phyloP scores from a whole-genome alignment of 371 early-diverging fungal genomes.

The Mortierella sp. region DNA sequence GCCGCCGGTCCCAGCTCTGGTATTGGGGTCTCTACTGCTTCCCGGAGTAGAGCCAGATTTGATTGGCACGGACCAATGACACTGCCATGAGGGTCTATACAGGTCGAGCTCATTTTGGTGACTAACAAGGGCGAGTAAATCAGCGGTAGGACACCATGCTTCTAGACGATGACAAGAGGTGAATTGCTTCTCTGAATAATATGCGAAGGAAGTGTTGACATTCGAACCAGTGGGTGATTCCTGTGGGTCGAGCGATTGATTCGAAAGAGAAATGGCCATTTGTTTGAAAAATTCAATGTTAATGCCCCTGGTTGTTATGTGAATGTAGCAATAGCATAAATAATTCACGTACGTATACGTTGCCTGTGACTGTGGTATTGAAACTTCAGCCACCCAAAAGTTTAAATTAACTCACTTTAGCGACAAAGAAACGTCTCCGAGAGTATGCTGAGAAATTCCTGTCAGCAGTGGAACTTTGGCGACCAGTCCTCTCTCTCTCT shows the following conservation, averaged over 20 bases:
- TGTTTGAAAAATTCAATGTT: too few species aligned
- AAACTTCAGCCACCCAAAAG: too few species aligned
- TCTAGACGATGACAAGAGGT: constrained; percentile 22
- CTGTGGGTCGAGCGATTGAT: background rate
- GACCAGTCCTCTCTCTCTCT: too few species aligned
- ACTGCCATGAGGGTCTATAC: constrained; percentile 46
- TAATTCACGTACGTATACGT: too few species aligned
- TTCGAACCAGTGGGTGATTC: background rate
- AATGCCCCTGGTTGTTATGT: too few species aligned
- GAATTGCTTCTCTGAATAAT: constrained; percentile 36
- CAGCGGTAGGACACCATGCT: constrained; percentile 51
- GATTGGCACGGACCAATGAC: constrained; percentile 39
- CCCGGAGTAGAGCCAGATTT: background rate
- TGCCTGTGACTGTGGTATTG: too few species aligned
- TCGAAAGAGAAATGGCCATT: background rate
- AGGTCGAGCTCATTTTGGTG: constrained; percentile 42
- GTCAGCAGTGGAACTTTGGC: too few species aligned
- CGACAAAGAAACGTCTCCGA: too few species aligned
- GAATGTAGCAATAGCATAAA: too few species aligned
- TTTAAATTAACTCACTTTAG: too few species aligned
- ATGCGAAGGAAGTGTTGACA: constrained; percentile 11
- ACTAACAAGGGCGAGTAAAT: constrained; percentile 42
- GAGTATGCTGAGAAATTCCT: too few species aligned
- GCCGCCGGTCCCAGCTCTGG: background rate
- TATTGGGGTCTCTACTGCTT: too few species aligned